These are phyloP conservation scores for Botrytis porri DNA, from an alignment of 2,329 filamentous ascomycete genomes.

Conservation along the genomic window DNA sequence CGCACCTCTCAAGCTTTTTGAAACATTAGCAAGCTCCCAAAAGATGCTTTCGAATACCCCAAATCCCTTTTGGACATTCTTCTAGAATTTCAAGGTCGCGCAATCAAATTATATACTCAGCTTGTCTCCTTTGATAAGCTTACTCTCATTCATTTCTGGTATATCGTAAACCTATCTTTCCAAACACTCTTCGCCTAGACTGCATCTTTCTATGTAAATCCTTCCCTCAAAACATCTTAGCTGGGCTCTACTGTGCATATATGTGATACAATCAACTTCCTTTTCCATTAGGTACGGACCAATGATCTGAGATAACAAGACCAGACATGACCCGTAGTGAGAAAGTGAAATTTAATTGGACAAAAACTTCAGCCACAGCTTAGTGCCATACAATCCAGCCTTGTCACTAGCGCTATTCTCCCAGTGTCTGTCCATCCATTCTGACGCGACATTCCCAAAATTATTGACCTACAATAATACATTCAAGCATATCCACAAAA, in stretches of 20 bases:
- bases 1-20: not conserved
- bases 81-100: not conserved
- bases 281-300: not conserved
- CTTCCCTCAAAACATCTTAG: not conserved
- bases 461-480: constrained; percentile 3
- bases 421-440: constrained; percentile 2
- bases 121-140: not conserved
- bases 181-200: not conserved
- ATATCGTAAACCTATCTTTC: not conserved
- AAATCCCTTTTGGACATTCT: not conserved
- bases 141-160: not conserved
- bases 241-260: not conserved
- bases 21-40: not conserved
- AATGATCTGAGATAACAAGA: not conserved
- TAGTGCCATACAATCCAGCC: constrained; percentile 3
- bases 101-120: not conserved
- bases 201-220: not conserved
- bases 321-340: not conserved
- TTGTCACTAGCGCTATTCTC: constrained; percentile 19
- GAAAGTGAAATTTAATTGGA: not conserved
- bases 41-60: not conserved
- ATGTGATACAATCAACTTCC: not conserved
- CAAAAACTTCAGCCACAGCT: not conserved
- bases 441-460: constrained; percentile 20
- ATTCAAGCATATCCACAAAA: not conserved